Conservation (phyloP, 1,139 yeast genomes). For the Nakaseomyces bracarensis region DNA sequence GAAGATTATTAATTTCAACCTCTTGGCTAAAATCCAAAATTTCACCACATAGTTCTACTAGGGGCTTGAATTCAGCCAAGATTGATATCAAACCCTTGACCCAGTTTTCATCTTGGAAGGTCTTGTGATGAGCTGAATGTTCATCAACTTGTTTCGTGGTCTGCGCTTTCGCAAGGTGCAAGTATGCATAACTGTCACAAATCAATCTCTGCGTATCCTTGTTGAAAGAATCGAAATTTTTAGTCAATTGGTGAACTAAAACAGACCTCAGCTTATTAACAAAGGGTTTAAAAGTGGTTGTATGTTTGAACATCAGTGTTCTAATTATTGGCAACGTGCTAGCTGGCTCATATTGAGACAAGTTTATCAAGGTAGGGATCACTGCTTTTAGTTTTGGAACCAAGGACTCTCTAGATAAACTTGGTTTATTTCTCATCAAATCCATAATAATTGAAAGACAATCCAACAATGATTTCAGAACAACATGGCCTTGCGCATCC, state of each 20-base stretch:
- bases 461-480: conserved; percentile 43
- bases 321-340: conserved; percentile 44
- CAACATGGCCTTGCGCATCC: conserved; percentile 27
- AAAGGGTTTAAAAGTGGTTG: conserved; percentile 78
- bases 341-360: conserved; percentile 33
- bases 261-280: conserved; percentile 51
- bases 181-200: conserved; percentile 47
- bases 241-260: conserved; percentile 35
- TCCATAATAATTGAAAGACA: conserved; percentile 44
- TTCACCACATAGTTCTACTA: conserved; percentile 47
- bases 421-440: conserved; percentile 69
- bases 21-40: conserved; percentile 53
- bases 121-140: conserved; percentile 28
- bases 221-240: conserved; percentile 36
- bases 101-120: conserved; percentile 42
- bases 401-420: conserved; percentile 72
- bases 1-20: conserved; percentile 35
- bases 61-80: conserved; percentile 44
- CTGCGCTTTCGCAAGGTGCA: conserved; percentile 53
- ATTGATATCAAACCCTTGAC: conserved; percentile 34
- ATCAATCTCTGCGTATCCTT: conserved; percentile 36
- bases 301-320: conserved; percentile 46
- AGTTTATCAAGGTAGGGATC: conserved; percentile 44
- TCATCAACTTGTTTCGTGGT: conserved; percentile 35
- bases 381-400: conserved; percentile 70